Conservation (phyloP, 805 yeast species). For the Candida qinlingensis region DNA sequence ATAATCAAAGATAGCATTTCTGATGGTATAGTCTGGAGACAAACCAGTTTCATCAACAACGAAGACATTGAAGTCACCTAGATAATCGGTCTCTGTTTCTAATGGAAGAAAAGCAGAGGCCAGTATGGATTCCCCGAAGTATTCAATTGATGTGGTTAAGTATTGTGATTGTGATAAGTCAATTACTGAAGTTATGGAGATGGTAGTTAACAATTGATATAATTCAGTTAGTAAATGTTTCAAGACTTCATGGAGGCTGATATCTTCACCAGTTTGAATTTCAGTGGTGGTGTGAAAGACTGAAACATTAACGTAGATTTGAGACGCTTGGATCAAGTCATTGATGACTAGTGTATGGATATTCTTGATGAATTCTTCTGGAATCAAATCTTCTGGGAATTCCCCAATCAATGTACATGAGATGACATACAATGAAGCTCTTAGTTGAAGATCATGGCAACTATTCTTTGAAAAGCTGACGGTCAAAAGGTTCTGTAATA, state of each 20-base stretch:
- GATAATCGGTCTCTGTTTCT: conserved; percentile 42
- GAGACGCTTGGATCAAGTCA: conserved; percentile 13
- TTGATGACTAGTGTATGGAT: conserved; percentile 5
- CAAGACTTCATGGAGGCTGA: conserved; percentile 11
- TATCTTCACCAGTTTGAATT: conserved; percentile 14
- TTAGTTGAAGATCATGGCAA: conserved; percentile 11
- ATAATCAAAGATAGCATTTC: conserved; percentile 59
- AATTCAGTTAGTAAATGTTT: conserved; percentile 28
- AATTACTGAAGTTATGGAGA: conserved; percentile 4
- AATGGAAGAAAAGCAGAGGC: conserved; percentile 14
- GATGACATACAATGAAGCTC: conserved; percentile 14
- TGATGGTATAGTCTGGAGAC: conserved; percentile 43
- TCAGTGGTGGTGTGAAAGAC: conserved; percentile 10
- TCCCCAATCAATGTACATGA: conserved; percentile 17
- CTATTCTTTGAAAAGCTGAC: conserved; percentile 5
- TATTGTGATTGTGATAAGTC: conserved; percentile 6
- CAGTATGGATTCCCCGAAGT: conserved; percentile 16
- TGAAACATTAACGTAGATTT: conserved; percentile 8
- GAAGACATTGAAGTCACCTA: conserved; percentile 58
- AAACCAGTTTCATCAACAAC: conserved; percentile 75
- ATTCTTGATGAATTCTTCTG: conserved; percentile 8
- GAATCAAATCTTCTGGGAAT: conserved; percentile 21
- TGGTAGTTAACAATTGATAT: conserved; percentile 28
- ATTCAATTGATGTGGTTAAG: conserved; percentile 5
- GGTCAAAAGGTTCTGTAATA: conserved; percentile 12